Conservation (phyloP, 1,284 basidiomycete species). For the Puccinia horiana region DNA sequence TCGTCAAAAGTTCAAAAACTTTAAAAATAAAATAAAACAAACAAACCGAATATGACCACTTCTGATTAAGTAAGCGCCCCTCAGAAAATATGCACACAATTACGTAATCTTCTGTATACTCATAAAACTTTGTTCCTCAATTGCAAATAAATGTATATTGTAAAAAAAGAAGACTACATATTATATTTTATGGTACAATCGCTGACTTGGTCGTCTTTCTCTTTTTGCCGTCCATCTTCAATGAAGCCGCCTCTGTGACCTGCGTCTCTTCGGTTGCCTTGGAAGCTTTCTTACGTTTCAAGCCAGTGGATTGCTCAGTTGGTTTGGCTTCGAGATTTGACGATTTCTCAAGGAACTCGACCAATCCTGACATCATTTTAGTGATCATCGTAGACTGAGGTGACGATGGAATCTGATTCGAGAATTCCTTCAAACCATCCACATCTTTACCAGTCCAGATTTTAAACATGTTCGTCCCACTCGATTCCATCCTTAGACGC, state of each 20-base stretch:
- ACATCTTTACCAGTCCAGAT: background rate
- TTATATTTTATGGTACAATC: too few relatives aligned
- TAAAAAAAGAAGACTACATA: too few relatives aligned
- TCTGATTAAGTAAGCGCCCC: too few relatives aligned
- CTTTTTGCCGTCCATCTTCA: background rate
- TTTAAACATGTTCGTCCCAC: background rate
- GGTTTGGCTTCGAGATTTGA: background rate
- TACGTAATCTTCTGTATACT: too few relatives aligned
- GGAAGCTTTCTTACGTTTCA: background rate
- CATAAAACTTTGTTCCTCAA: too few relatives aligned
- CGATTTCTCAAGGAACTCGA: background rate
- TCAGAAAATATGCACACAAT: too few relatives aligned
- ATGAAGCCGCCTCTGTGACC: background rate
- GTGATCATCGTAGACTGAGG: background rate
- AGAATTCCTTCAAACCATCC: background rate
- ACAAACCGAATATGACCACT: too few relatives aligned
- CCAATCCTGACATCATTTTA: background rate
- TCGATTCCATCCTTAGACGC: background rate
- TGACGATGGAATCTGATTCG: background rate
- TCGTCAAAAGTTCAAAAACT: too few relatives aligned
- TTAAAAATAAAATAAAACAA: too few relatives aligned
- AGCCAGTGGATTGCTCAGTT: background rate
- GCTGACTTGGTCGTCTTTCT: too few relatives aligned
- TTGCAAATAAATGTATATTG: too few relatives aligned
- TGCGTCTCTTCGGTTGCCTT: background rate